Base-by-base conservation (phyloP, 352 stramenopile genomes). In the Pythium scleroteichum region DNA sequence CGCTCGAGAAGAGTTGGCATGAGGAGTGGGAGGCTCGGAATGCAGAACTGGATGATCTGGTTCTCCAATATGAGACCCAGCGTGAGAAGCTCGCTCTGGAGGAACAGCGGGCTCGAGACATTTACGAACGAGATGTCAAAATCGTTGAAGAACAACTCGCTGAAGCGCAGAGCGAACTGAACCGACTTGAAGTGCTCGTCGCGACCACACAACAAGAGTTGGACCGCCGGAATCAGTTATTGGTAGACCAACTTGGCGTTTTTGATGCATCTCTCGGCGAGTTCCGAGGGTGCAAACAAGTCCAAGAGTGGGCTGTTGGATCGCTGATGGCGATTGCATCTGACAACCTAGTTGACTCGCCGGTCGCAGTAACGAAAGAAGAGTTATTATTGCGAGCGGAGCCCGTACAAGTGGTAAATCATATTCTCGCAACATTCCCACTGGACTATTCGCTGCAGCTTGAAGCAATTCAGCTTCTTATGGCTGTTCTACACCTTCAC, bases 1-100 rank as follows among this genome's bases (percentile, higher is more conserved):
- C 44, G n/a, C 5, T 68, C 0, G 74, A 78, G 19, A 42, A 16
- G 3, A 48, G 76, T 20, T 85, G 72, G 72, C 68, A 51, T 14
- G 59, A 67, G 0, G 62, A 60, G 17, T 58, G 75, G 23, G 50
- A 63, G 29, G 7, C 20, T 4, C 48, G 9, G 24, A 22, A 3
- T 55, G 47, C 2, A 55, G 61, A 41, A 38, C 66, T 13, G 27
- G 42, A 70, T 0, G 35, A 59, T n/a, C 24, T 79, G 4, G 52
- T 68, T 20, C 26, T 2, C 10, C n/a, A 42, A 33, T 62, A 48
- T 13, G 52, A 58, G 6, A 9, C 4, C 8, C 23, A 53, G 10
- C n/a, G 23, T 6, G 6, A 53, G 4, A 7, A 47, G 7, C 38
- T 67, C 0, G 45, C 19, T 0, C 19, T 33, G 1, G 52, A 67